phyloP scores from a whole-genome alignment of 2,329 filamentous ascomycete genomes.

The Colletotrichum sublineola region DNA sequence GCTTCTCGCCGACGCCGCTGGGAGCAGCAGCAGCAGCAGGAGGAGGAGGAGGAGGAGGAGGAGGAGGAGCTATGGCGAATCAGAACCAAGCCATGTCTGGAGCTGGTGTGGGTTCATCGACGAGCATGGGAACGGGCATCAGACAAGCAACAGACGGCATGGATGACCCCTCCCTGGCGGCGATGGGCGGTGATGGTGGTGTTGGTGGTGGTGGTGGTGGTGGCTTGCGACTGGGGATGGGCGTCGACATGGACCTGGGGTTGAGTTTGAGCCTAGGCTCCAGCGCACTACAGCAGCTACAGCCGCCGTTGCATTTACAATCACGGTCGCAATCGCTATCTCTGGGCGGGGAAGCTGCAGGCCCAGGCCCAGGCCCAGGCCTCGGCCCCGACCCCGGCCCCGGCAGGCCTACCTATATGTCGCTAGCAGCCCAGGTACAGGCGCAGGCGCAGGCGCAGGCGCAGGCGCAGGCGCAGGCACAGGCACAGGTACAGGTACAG shows the following conservation, averaged over 20 bases:
- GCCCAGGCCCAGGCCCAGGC: slow-evolving; percentile 34
- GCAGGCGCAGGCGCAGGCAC: slow-evolving; percentile 33
- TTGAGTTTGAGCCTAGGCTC: not conserved
- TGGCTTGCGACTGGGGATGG: slow-evolving; percentile 10
- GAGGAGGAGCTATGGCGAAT: not conserved
- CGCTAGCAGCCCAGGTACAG: too few relatives aligned
- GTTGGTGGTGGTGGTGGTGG: not conserved
- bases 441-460: too few relatives aligned
- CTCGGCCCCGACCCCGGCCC: not conserved
- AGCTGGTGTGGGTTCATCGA: slow-evolving; percentile 8
- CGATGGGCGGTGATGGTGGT: not conserved
- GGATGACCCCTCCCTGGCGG: slow-evolving; percentile 6
- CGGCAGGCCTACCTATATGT: too few relatives aligned
- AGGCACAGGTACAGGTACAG: slow-evolving; percentile 9
- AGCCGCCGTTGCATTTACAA: slow-evolving; percentile 37
- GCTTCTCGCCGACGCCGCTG: slow-evolving; percentile 15
- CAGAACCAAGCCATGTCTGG: not conserved
- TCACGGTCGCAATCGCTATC: slow-evolving; percentile 26
- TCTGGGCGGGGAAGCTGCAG: slow-evolving; percentile 28
- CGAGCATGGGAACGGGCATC: slow-evolving; percentile 16
- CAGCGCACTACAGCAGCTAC: slow-evolving; percentile 19
- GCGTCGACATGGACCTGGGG: slow-evolving; percentile 13
- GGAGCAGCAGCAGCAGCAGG: not conserved
- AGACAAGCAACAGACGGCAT: slow-evolving; percentile 16
- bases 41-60: too few relatives aligned